These are phyloP conservation scores for Teratosphaeriaceae sp. DNA, from an alignment of 2,329 filamentous ascomycete species.

Conservation along the genomic window DNA sequence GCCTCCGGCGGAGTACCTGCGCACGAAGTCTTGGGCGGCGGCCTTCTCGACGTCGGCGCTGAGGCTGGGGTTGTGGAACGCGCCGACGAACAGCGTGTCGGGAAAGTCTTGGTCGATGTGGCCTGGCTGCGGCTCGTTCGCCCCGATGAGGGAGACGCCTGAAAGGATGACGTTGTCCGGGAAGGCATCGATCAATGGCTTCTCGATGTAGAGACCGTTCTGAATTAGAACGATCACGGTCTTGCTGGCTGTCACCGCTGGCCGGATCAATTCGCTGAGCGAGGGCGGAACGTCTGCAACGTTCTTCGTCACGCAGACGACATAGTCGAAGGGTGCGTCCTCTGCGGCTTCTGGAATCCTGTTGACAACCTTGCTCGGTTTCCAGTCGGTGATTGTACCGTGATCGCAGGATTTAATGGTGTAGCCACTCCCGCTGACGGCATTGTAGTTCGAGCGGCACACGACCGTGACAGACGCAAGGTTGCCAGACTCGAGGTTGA, in stretches of 20 bases:
- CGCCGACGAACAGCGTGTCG: conserved; percentile 46
- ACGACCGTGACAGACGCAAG: conserved; percentile 49
- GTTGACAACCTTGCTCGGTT: conserved; percentile 36
- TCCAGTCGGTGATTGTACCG: conserved; percentile 34
- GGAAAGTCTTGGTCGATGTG: conserved; percentile 47
- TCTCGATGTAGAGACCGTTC: conserved; percentile 59
- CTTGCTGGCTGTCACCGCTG: conserved; percentile 45
- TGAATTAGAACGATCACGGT: conserved; percentile 54
- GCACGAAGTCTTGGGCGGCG: conserved; percentile 35
- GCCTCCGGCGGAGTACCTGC: conserved; percentile 42
- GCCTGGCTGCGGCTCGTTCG: conserved; percentile 43
- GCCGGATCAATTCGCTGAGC: conserved; percentile 43
- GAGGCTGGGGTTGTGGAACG: conserved; percentile 37
- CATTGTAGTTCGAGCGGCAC: conserved; percentile 50
- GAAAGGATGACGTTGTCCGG: conserved; percentile 48
- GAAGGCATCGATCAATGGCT: conserved; percentile 44
- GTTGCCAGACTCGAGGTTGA: conserved; percentile 47
- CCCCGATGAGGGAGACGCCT: conserved; percentile 48
- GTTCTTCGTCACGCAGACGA: conserved; percentile 55
- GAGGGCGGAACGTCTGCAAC: conserved; percentile 46
- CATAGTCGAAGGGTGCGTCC: conserved; percentile 44
- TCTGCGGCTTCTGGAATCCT: conserved; percentile 41
- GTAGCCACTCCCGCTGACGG: conserved; percentile 45
- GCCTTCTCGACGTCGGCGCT: conserved; percentile 30
- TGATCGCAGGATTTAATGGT: conserved; percentile 51